Base-by-base conservation (phyloP, 1,284 basidiomycete species). In the Apiotrichum siamense region DNA sequence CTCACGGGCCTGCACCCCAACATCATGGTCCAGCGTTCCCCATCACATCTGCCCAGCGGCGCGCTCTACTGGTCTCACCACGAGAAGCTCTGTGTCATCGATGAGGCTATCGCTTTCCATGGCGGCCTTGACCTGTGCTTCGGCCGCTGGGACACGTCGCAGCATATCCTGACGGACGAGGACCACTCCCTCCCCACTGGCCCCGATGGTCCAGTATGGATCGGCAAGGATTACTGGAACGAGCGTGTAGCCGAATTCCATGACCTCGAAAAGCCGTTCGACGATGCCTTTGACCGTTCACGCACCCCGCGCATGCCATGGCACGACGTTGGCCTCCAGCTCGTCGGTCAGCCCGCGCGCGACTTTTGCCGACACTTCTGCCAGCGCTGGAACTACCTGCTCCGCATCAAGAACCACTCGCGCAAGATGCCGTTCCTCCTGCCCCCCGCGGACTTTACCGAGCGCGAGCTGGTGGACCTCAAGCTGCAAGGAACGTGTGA, bases 21-120 rank as follows among this genome's bases (percentile, higher is more conserved):
- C 72, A 88, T 99, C 54, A 86, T 93, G 81, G 84, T 98, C 3
- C 96, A 98, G 71, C 83, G 96, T 35, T 97, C 93, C 13, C 96
- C 96, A 0, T 94, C 90, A 5, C 94, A 98, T 74, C 92, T 97
- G 71, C 88, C 93, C 66, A 97, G 92, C 0, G 93, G 94, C 4
- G 97, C 93, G 0, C 91, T 97, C 70, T 96, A 96, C 69, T 98
- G 94, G 94, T 91, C 91, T 27, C 92, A 96, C 75, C 96, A 98
- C 74, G 96, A 99, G 77, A 99, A 98, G 73, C 72, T 99, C 54
- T 97, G 94, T 69, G 90, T 97, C 15, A 89, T 98, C 57, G 96
- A 99, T 70, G 89, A 97, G 72, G 85, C 89, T 0, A 94, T 97
- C 59, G 94, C 89, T 0, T 98, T 98, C 74, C 96, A 93, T 88